Base-by-base conservation (phyloP, 73 alveolate genomes). In the Symbiodinium pilosum region DNA sequence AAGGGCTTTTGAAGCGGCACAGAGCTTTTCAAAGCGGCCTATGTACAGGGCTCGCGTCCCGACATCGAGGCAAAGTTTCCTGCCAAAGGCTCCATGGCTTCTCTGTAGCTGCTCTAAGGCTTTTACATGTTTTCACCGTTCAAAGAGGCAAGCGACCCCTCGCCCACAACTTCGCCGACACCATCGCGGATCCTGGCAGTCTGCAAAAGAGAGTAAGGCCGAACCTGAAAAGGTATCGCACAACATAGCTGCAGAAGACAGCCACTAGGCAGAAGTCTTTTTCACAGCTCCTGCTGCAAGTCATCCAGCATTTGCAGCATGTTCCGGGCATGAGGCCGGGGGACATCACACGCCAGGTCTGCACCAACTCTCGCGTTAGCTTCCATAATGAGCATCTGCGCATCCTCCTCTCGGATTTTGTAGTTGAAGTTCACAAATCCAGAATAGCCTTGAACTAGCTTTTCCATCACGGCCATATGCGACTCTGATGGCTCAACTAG, bases 111-210 rank as follows among this genome's bases (percentile, higher is more conserved):
- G n/a, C n/a, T n/a, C n/a, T n/a, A n/a, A n/a, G n/a, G n/a, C n/a
- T n/a, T n/a, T n/a, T n/a, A n/a, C n/a, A n/a, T n/a, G n/a, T n/a
- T 54, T 54, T 30, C 38, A 2, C 77, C 28, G 28, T 4, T 24
- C 77, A 64, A 7, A 28, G 30, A 18, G 77, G 84, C 85, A 36
- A 47, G 84, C 38, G 41, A 30, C 92, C 98, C 98, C 24, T 44
- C 98, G 83, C 98, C 98, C n/a, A 93, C 98, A 24, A 93, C 98
- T 47, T 93, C 92, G 73, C 98, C 98, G 32, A 93, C 98, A 21
- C 98, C 98, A 26, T 93, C 98, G 24, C 98, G 91, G n/a, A 93
- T 77, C 98, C 98, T 93, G n/a, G n/a, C n/a, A n/a, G n/a, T n/a
- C n/a, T 14, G n/a, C n/a, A n/a, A n/a, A n/a, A n/a, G n/a, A n/a